phyloP scores from a whole-genome alignment of 139 green algal genomes.

The Auxenochlorella pyrenoidosa region DNA sequence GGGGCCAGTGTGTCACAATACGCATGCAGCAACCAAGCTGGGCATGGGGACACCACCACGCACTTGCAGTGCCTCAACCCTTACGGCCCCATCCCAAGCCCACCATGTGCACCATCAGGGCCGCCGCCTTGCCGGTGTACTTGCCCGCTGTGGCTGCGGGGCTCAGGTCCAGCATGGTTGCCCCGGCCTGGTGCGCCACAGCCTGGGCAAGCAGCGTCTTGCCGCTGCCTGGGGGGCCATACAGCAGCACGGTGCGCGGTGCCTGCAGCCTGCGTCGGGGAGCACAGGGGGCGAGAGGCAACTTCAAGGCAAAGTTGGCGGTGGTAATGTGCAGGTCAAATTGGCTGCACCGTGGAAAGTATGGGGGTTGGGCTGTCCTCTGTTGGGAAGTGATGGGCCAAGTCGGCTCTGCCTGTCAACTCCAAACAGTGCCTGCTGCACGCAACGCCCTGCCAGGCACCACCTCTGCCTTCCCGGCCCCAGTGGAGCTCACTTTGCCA shows the following conservation, averaged over 20 bases:
- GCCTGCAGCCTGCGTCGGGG: conserved; percentile 18
- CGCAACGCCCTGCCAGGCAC: no score
- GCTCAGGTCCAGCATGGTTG: conserved; percentile 88
- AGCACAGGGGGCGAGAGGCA: not conserved
- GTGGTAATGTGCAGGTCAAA: not conserved
- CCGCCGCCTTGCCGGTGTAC: conserved; percentile 84
- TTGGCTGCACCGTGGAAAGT: no score
- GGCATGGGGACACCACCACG: no score
- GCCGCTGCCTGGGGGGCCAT: conserved; percentile 77
- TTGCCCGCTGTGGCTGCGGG: conserved; percentile 84
- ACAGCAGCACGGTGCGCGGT: conserved; percentile 81
- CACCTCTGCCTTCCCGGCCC: conserved; percentile 1
- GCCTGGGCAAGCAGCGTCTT: conserved; percentile 87
- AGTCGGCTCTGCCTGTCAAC: not conserved
- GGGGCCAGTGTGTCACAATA: no score
- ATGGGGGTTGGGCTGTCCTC: no score
- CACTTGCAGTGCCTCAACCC: no score
- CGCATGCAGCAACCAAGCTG: no score
- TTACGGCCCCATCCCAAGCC: not conserved
- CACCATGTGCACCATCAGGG: conserved; percentile 92
- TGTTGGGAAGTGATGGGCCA: no score
- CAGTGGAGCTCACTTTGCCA: not conserved
- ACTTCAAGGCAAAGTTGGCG: not conserved
- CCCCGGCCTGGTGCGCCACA: conserved; percentile 67
- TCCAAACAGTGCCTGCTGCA: conserved; percentile 12